Evolutionary conservation across 1,284 basidiomycete species (phyloP), one percentile per base, ranked within the genome.

Genomic region (Irpex sp.): DNA sequence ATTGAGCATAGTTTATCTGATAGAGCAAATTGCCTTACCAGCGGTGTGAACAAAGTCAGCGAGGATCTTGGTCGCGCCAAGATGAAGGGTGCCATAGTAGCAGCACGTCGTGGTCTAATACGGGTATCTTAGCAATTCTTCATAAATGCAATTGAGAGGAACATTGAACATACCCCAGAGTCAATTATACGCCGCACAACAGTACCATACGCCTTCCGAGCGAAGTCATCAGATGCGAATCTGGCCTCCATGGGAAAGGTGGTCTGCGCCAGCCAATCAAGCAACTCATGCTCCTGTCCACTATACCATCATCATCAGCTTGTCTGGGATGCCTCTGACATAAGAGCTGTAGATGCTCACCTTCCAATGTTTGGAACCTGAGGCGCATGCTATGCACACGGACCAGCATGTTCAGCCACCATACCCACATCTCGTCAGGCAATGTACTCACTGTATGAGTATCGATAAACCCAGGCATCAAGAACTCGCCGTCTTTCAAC

Each of bases 171-270:
- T 71, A 94, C 93, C 55, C 94, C 94, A 49, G 76, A 82, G 65
- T 90, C 82, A 51, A 98, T 82, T 23, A 88, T 82, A n/a, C 91
- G 81, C 61, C 83, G 80, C 21, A 98, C 91, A 33, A 95, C 91
- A 12, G 82, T 80, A 19, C 79, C 73, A 71, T 98, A 98, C 0
- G 87, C 80, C 56, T 77, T 80, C 56, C 78, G 72, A 1, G 96
- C 95, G 73, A 94, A 94, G 1, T 78, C 72, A 1, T 80, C 63
- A 69, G 96, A 87, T n/a, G 76, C 67, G 71, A 94, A 98, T 63
- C 83, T 85, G n/a, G 83, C 77, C 74, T 98, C 96, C 69, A 86
- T 86, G 0, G 96, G 96, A 72, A 96, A 98, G 1, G 95, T 98
- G 61, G 94, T 81, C 54, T 91, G 78, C 45, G 86, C 73, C 36